Percentiles rank a stretch among this genome's conserved stretches.
These are phyloP conservation scores for Comarum palustre DNA, from an alignment of 306 rosid genomes.

Conservation along the genomic window DNA sequence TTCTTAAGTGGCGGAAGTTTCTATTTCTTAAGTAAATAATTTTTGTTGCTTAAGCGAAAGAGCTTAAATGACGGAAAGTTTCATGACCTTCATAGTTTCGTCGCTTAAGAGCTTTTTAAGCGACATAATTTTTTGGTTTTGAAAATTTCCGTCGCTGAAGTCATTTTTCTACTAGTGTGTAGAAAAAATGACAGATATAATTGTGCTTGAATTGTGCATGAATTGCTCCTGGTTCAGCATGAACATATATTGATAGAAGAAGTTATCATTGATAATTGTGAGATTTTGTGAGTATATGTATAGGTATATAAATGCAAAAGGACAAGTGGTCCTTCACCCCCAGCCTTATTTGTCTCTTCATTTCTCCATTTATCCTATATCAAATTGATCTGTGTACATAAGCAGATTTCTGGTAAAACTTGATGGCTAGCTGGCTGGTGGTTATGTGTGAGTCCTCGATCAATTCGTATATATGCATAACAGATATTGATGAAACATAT, in stretches of 20 bases:
- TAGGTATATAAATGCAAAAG: background rate
- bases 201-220: background rate
- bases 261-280: background rate
- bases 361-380: background rate
- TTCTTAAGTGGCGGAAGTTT: too few species aligned
- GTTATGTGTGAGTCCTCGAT: background rate
- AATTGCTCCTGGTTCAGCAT: background rate
- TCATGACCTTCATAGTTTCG: too few species aligned
- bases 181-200: too few species aligned
- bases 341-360: background rate
- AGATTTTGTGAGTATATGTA: background rate
- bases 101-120: too few species aligned
- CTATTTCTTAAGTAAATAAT: too few species aligned
- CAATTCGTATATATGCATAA: background rate
- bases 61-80: too few species aligned
- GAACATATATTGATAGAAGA: background rate
- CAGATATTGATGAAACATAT: background rate
- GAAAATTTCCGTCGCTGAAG: too few species aligned
- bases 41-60: too few species aligned
- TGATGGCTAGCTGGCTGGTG: background rate
- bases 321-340: background rate
- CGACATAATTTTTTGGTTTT: too few species aligned
- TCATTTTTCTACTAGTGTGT: too few species aligned
- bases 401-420: background rate
- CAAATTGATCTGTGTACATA: background rate